Percentiles rank a stretch among this genome's conserved stretches.
Conservation (phyloP, 768 basidiomycete genomes). For the Infundibulicybe gibba region DNA sequence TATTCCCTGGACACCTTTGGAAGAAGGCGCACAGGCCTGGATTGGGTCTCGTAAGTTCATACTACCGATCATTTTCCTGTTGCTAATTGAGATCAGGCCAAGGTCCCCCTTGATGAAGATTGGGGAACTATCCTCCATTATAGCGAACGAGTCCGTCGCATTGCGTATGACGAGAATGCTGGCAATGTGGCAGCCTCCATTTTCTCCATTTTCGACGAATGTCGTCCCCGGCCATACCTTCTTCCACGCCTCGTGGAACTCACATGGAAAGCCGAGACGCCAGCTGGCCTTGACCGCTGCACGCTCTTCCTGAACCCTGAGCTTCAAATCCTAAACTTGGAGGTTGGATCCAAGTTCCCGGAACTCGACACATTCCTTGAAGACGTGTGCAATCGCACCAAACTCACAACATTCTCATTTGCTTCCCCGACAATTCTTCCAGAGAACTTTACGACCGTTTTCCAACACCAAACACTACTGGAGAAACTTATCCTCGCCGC, state of each 20-base stretch:
- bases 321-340: constrained; percentile 57
- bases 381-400: constrained; percentile 60
- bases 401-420: constrained; percentile 66
- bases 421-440: constrained; percentile 67
- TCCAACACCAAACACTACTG: constrained; percentile 53
- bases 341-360: constrained; percentile 55
- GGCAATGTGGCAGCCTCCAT: constrained; percentile 62
- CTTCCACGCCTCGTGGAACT: constrained; percentile 68
- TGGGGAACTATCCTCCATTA: constrained; percentile 68
- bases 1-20: constrained; percentile 67
- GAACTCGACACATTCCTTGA: constrained; percentile 61
- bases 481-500: constrained; percentile 66
- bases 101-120: constrained; percentile 60
- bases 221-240: constrained; percentile 58
- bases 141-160: constrained; percentile 61
- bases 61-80: not conserved
- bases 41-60: constrained; percentile 63
- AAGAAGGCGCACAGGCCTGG: constrained; percentile 72
- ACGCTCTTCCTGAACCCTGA: constrained; percentile 64
- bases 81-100: constrained; percentile 35
- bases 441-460: constrained; percentile 64
- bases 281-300: constrained; percentile 62
- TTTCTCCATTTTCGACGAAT: constrained; percentile 64
- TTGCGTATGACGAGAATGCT: constrained; percentile 67
- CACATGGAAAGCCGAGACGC: constrained; percentile 68